Base-by-base conservation (phyloP, 148 eudicot species). In the Amaranthus cruentus region DNA sequence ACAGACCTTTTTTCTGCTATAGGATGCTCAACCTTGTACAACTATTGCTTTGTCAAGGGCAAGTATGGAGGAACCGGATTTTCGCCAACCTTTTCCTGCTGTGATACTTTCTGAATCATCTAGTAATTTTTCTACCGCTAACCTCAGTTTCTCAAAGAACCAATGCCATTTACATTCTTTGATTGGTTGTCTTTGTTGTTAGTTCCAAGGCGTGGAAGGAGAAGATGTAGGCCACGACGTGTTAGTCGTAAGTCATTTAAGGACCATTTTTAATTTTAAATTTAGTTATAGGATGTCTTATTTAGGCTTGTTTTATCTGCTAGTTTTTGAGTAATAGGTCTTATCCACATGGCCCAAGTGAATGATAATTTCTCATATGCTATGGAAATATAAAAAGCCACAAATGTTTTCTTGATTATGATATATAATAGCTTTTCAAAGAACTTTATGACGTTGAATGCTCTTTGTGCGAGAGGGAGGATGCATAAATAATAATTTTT, bases 1-100 rank as follows among this genome's bases (percentile, higher is more conserved):
- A 9, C 51, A 48, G 52, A 14, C 21, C 38, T 57, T 62, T 42
- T 75, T 42, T 71, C 56, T 42, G 56, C 64, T 42, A 52, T 74
- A 96, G 99, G 97, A 92, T 81, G 91, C 94, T 70, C 84, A 86
- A 74, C 99, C 99, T 73, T 92, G 96, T 61, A 76, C 87, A 49
- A 76, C 80, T 53, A 69, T 96, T 72, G 85, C 93, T 64, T 73
- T 96, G 71, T 96, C 97, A 97, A 92, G 86, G 84, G 96, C 99
- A 80, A 84, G 75, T 72, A 70, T 96, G 89, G 97, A 88, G 69
- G 96, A 96, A 72, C 94, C 94, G 10, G 81, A 83, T 48, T 86
- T 85, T 69, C 83, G 78, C 81, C 90, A 76, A 77, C 75, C 87
- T 63, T 96, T 92, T 84, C 87, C 93, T 50, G 73, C 96, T 9